Conservation (phyloP, 2,329 filamentous ascomycete species). For the Paramyrothecium roridum region DNA sequence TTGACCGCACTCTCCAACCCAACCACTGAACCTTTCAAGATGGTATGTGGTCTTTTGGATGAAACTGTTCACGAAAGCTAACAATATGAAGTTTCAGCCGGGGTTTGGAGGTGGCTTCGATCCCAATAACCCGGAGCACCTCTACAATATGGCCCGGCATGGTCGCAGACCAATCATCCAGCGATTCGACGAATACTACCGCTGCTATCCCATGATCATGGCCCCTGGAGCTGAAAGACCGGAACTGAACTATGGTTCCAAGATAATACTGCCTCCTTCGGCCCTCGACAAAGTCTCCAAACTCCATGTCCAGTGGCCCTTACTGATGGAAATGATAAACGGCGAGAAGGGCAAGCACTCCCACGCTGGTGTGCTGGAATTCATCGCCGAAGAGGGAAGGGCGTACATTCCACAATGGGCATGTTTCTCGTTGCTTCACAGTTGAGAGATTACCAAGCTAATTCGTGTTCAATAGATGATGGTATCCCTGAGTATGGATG, state of each 20-base stretch:
- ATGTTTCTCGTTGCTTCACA: slow-evolving; percentile 23
- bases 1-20: no score
- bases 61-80: not conserved
- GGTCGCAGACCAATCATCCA: slow-evolving; percentile 53
- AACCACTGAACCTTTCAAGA: not conserved
- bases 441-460: slow-evolving; percentile 6
- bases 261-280: slow-evolving; percentile 95
- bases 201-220: slow-evolving; percentile 95
- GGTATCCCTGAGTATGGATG: slow-evolving; percentile 84
- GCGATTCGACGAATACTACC: slow-evolving; percentile 97
- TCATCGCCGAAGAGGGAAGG: slow-evolving; percentile 94
- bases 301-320: slow-evolving; percentile 93
- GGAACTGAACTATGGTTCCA: slow-evolving; percentile 92
- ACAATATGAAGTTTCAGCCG: slow-evolving; percentile 27
- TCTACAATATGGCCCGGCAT: slow-evolving; percentile 45
- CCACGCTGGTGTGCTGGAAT: slow-evolving; percentile 93
- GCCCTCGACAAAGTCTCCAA: slow-evolving; percentile 95
- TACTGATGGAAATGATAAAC: slow-evolving; percentile 95
- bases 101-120: slow-evolving; percentile 41
- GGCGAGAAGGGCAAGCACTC: slow-evolving; percentile 76
- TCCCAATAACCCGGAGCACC: slow-evolving; percentile 43
- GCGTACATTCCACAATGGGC: slow-evolving; percentile 97
- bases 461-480: slow-evolving; percentile 65
- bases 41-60: not conserved
- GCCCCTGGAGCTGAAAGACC: slow-evolving; percentile 84